Evolutionary conservation across 768 basidiomycete genomes (phyloP).

Genomic region (Tulasnella sp.): DNA sequence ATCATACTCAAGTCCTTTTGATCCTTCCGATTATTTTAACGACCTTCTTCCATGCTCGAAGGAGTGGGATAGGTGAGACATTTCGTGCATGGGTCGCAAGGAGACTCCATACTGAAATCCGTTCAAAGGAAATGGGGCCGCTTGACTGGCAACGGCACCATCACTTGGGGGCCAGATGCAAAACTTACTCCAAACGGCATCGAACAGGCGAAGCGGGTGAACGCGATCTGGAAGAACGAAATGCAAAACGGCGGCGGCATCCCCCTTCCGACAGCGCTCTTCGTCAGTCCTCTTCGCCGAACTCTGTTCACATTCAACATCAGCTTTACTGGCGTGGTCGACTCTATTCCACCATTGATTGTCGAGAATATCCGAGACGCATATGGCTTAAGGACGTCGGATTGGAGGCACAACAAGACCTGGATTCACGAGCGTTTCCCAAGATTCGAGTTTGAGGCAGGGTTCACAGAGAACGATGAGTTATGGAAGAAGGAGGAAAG

Average conservation of each 20-base stretch:
- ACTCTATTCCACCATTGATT: conserved; percentile 40
- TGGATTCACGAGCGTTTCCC: conserved; percentile 53
- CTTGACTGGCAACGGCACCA: conserved; percentile 56
- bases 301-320: conserved; percentile 56
- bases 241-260: conserved; percentile 38
- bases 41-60: conserved; percentile 25
- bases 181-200: conserved; percentile 55
- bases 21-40: not conserved
- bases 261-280: conserved; percentile 54
- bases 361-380: conserved; percentile 67
- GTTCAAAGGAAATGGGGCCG: conserved; percentile 27
- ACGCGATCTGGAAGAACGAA: conserved; percentile 51
- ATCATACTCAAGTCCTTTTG: conserved; percentile 3
- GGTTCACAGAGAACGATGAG: conserved; percentile 61
- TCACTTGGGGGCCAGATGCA: conserved; percentile 58
- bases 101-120: not conserved
- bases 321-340: conserved; percentile 47
- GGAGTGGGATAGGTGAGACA: conserved; percentile 58
- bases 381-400: conserved; percentile 66
- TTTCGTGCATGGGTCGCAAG: too few species aligned
- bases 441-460: conserved; percentile 52
- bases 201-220: conserved; percentile 50
- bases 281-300: conserved; percentile 60
- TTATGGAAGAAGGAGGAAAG: conserved; percentile 58
- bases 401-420: conserved; percentile 52